These are phyloP conservation scores for Camellia granthamiana DNA, from an alignment of 148 eudicot genomes.

Conservation along the genomic window DNA sequence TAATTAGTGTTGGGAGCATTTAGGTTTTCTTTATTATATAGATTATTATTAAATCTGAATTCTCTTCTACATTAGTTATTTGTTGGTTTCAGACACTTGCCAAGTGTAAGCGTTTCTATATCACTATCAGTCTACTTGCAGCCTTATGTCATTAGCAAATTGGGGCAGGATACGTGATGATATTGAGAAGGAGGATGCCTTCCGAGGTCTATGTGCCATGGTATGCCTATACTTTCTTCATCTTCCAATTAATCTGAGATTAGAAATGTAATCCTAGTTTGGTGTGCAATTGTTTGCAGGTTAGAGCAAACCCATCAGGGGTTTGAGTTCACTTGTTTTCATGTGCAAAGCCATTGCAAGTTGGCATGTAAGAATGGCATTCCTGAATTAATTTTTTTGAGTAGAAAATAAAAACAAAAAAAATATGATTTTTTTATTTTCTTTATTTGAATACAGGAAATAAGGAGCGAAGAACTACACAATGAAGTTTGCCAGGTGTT, in stretches of 20 bases:
- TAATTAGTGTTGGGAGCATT: neutral
- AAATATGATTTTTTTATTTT: neutral
- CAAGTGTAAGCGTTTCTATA: neutral
- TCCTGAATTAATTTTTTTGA: neutral
- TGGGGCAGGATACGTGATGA: constrained; percentile 94
- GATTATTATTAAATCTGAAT: neutral
- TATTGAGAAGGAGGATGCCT: constrained; percentile 95
- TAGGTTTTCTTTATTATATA: neutral
- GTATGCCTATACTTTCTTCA: constrained; percentile 32
- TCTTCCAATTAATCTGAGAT: constrained; percentile 12
- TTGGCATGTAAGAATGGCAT: constrained; percentile 75
- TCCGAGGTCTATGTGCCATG: constrained; percentile 98
- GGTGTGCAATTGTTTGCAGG: constrained; percentile 46
- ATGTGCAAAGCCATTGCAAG: constrained; percentile 92
- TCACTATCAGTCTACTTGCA: neutral
- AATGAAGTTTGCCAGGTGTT: constrained; percentile 86
- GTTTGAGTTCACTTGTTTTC: constrained; percentile 73
- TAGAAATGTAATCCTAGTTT: neutral
- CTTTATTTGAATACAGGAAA: constrained; percentile 57
- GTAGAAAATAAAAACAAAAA: neutral
- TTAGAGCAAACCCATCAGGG: constrained; percentile 83
- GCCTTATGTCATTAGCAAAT: constrained; percentile 13
- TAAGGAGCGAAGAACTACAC: constrained; percentile 81
- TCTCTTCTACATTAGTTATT: neutral
- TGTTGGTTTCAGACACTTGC: neutral